Conservation (phyloP, 495 filamentous ascomycete species). For the Penicillium fimorum region DNA sequence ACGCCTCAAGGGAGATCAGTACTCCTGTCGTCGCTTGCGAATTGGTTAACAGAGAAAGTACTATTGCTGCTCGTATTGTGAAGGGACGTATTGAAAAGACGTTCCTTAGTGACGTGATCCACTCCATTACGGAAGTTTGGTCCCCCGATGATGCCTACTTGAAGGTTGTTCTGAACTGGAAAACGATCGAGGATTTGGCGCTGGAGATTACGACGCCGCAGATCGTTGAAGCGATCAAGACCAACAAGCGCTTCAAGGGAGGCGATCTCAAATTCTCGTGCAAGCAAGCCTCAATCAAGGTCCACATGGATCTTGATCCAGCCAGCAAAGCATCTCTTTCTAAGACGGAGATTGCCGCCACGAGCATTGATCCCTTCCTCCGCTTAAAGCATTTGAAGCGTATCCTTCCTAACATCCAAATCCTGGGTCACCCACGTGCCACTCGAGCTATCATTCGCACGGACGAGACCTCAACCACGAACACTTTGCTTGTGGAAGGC, state of each 20-base stretch:
- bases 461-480: slow-evolving; percentile 54
- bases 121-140: slow-evolving; percentile 80
- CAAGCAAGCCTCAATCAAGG: slow-evolving; percentile 53
- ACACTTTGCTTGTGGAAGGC: slow-evolving; percentile 86
- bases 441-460: slow-evolving; percentile 86
- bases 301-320: slow-evolving; percentile 57
- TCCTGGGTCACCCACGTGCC: slow-evolving; percentile 84
- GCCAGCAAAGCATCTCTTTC: slow-evolving; percentile 50
- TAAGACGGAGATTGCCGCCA: slow-evolving; percentile 53
- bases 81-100: slow-evolving; percentile 84
- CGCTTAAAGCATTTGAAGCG: slow-evolving; percentile 83
- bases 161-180: slow-evolving; percentile 70
- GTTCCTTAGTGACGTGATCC: slow-evolving; percentile 56
- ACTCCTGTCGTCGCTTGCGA: slow-evolving; percentile 90
- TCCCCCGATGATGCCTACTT: slow-evolving; percentile 69
- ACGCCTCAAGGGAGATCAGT: slow-evolving; percentile 87
- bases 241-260: slow-evolving; percentile 73
- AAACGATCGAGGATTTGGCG: slow-evolving; percentile 72
- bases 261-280: slow-evolving; percentile 51
- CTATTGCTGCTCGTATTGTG: slow-evolving; percentile 77
- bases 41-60: slow-evolving; percentile 64
- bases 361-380: slow-evolving; percentile 69
- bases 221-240: slow-evolving; percentile 69
- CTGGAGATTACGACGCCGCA: slow-evolving; percentile 69
- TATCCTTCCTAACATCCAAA: slow-evolving; percentile 70